A percentile compares a stretch with the other conserved stretches of the same genome.
Conservation (phyloP, 208 protist genomes). For the Trypanosomatidae sp. region DNA sequence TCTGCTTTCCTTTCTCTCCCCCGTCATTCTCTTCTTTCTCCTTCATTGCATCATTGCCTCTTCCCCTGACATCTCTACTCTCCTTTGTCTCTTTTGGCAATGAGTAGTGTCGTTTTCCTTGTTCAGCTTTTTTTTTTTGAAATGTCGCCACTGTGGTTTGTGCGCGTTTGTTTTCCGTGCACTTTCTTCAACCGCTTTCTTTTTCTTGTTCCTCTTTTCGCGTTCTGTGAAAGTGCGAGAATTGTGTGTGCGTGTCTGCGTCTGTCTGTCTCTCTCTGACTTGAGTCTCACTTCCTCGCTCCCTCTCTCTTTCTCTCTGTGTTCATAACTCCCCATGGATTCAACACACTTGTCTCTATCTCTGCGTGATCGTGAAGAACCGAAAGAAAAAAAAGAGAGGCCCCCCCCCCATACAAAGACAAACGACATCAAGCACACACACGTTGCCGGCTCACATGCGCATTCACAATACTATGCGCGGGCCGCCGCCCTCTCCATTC, state of each 20-base stretch:
- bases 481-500: neutral
- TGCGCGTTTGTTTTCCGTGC: neutral
- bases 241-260: neutral
- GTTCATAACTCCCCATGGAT: neutral
- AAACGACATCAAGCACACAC: neutral
- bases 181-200: constrained; percentile 2
- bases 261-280: neutral
- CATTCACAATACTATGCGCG: neutral
- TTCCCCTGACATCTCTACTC: constrained; percentile 1
- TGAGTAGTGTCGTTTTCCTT: too few species aligned
- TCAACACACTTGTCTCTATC: neutral
- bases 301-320: neutral
- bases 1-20: neutral
- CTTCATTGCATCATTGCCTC: neutral
- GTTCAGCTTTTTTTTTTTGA: constrained; percentile 5
- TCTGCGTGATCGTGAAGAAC: neutral
- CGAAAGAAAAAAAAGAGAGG: neutral
- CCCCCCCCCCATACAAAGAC: neutral
- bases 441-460: neutral
- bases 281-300: neutral
- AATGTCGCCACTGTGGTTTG: neutral
- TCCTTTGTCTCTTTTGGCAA: constrained; percentile 2
- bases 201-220: constrained; percentile 5
- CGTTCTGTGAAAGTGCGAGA: neutral
- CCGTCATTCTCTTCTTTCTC: neutral